Evolutionary conservation across 352 stramenopile species (phyloP), one percentile per base, ranked within the genome.

Genomic region (Pythium vanterpoolii): DNA sequence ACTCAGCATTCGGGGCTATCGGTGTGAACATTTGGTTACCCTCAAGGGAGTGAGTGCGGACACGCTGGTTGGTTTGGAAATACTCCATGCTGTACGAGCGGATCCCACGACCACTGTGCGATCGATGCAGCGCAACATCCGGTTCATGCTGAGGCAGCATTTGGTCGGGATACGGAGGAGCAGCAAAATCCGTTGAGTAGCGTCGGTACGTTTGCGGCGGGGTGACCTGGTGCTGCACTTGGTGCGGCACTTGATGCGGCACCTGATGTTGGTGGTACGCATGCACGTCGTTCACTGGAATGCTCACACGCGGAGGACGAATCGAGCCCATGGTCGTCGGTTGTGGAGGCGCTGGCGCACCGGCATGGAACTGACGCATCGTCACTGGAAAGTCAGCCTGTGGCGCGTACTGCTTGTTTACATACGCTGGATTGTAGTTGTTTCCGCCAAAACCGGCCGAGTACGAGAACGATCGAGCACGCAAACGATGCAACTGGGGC

Each of bases 81-180:
- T 83, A 88, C 51, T 93, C 83, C 72, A 90, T 76, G 43, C 80
- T 90, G 68, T 90, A 90, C 16, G 83, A 93, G 4, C 83, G 80
- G 40, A 90, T 76, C 5, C 65, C 68, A 8, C 81, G 79, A 24
- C 80, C 70, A 14, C 54, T 77, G 54, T 45, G 66, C 65, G 53
- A 83, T 24, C 58, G 53, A 46, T 67, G 52, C 19, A 46, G 28
- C 30, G 27, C 45, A 1, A 60, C 79, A 40, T 89, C 79, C 23
- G 77, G 74, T 49, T 86, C 73, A 44, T 66, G 52, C 18, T 60
- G 56, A 2, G 60, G 73, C 52, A n/a, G n/a, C n/a, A 82, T 79
- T 46, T 74, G 67, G n/a, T 92, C 83, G 4, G 67, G 78, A 42
- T 89, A 92, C 19, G 76, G 74, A 33, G 83, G 72, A 21, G 74